Conservation (phyloP, 345 rosid species). For the Reutealis trisperma region DNA sequence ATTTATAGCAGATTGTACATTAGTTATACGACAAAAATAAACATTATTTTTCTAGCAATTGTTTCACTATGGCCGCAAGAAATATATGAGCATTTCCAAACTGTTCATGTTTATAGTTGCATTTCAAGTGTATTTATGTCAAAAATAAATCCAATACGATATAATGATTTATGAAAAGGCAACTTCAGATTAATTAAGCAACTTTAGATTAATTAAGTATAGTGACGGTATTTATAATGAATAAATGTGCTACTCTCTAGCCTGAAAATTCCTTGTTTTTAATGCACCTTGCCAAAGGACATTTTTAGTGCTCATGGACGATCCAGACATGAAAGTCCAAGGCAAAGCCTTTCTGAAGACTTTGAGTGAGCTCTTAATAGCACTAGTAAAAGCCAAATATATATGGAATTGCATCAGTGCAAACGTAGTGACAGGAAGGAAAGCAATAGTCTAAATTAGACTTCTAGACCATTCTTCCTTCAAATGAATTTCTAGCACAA, state of each 20-base stretch:
- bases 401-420: slow-evolving; percentile 26
- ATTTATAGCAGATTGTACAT: too few relatives aligned
- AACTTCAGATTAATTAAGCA: too few relatives aligned
- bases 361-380: neutral
- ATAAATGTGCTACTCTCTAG: too few relatives aligned
- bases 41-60: too few relatives aligned
- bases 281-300: too few relatives aligned
- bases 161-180: too few relatives aligned
- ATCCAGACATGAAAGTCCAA: neutral
- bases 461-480: slow-evolving; percentile 15
- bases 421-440: slow-evolving; percentile 14
- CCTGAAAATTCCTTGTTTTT: too few relatives aligned
- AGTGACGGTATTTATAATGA: too few relatives aligned
- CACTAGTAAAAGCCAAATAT: slow-evolving; percentile 7
- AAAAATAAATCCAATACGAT: too few relatives aligned
- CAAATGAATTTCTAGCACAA: slow-evolving; percentile 28
- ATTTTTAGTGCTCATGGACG: neutral
- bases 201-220: too few relatives aligned
- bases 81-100: slow-evolving; percentile 55
- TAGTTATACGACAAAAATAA: too few relatives aligned
- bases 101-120: neutral
- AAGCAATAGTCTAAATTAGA: neutral
- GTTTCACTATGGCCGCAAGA: slow-evolving; percentile 86
- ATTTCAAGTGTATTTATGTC: too few relatives aligned
- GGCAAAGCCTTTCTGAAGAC: slow-evolving; percentile 11